Evolutionary conservation across 169 alveolate species (phyloP).

Genomic region (Plasmodium gaboni): DNA sequence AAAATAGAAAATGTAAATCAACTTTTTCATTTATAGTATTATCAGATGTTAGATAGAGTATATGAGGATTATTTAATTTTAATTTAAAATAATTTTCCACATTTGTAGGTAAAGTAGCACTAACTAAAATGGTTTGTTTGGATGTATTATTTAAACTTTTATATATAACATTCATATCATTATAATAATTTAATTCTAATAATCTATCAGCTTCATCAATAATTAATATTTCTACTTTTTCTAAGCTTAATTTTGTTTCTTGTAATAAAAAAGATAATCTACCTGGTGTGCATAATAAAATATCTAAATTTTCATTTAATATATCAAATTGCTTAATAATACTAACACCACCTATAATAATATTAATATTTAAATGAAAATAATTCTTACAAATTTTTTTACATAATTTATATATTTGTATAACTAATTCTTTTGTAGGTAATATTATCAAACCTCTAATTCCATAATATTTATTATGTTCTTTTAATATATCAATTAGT

Average conservation of each 20-base stretch:
- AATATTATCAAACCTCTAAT: slow-evolving; percentile 93
- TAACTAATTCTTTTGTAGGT: slow-evolving; percentile 96
- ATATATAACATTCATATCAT: slow-evolving; percentile 88
- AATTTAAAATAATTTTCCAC: slow-evolving; percentile 92
- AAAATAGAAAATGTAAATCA: slow-evolving; percentile 76
- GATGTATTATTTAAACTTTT: slow-evolving; percentile 84
- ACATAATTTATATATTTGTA: slow-evolving; percentile 87
- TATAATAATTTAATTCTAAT: slow-evolving; percentile 95
- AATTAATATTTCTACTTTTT: slow-evolving; percentile 90
- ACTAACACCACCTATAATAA: slow-evolving; percentile 96
- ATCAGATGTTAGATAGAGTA: slow-evolving; percentile 90
- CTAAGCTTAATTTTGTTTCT: slow-evolving; percentile 91
- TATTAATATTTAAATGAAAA: slow-evolving; percentile 91
- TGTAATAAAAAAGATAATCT: slow-evolving; percentile 93
- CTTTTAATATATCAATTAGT: slow-evolving; percentile 89
- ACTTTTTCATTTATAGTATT: slow-evolving; percentile 87
- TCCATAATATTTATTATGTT: slow-evolving; percentile 95
- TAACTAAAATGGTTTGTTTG: slow-evolving; percentile 91
- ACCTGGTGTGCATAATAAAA: slow-evolving; percentile 97
- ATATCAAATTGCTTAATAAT: slow-evolving; percentile 94
- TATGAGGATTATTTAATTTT: slow-evolving; percentile 93
- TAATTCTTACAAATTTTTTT: slow-evolving; percentile 85
- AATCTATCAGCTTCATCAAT: slow-evolving; percentile 97
- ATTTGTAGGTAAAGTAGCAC: slow-evolving; percentile 96
- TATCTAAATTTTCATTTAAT: slow-evolving; percentile 95